phyloP scores from a whole-genome alignment of 2,329 filamentous ascomycete genomes.

The Pestalotiopsis fici region DNA sequence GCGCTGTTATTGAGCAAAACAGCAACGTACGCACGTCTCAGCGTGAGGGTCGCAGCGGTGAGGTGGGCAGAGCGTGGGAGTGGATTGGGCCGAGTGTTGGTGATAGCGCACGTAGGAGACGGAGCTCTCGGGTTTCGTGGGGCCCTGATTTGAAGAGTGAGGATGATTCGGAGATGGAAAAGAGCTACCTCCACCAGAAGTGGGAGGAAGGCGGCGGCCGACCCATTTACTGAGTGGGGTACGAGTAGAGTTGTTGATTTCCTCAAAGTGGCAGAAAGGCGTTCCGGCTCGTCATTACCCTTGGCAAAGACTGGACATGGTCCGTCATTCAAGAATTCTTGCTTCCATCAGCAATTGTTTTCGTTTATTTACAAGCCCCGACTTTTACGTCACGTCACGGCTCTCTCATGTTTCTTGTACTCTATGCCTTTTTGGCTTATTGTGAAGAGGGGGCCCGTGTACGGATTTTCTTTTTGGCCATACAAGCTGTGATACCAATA shows the following conservation, averaged over 20 bases:
- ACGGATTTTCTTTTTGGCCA: not conserved
- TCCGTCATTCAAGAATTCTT: not conserved
- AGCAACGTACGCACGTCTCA: conserved; percentile 81
- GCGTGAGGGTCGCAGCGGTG: conserved; percentile 67
- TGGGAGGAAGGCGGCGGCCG: conserved; percentile 39
- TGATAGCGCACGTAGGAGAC: conserved; percentile 45
- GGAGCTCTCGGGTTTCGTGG: conserved; percentile 54
- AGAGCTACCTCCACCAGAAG: conserved; percentile 32
- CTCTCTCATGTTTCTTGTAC: too few relatives aligned
- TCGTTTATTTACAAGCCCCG: not conserved
- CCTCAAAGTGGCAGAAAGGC: not conserved
- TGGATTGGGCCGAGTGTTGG: conserved; percentile 64
- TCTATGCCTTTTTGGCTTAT: not conserved
- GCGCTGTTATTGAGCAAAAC: conserved; percentile 86
- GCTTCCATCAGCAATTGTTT: not conserved
- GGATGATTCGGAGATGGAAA: conserved; percentile 19
- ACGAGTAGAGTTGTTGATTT: not conserved
- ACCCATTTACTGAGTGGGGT: conserved; percentile 32
- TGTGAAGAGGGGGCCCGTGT: not conserved
- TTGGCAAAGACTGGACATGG: not conserved
- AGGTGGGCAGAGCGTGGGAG: conserved; percentile 68
- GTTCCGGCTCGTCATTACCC: not conserved
- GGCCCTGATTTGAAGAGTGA: conserved; percentile 40
- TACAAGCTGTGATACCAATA: not conserved
- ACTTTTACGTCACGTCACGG: too few relatives aligned